These are phyloP conservation scores for Mycocentrospora acerina DNA, from an alignment of 2,329 filamentous ascomycete species.

Conservation along the genomic window DNA sequence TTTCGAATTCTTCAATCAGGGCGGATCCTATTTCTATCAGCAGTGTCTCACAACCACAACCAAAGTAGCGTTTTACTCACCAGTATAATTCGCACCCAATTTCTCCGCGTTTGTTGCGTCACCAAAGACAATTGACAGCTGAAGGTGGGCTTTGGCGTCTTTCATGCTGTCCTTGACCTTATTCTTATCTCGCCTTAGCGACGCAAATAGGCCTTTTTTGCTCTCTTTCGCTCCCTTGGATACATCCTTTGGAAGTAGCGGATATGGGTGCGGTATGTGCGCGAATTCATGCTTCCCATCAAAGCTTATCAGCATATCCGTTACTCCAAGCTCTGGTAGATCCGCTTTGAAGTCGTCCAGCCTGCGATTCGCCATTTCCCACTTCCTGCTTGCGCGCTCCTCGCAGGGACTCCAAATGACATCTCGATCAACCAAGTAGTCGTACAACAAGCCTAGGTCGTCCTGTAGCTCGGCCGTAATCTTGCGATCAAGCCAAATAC, in stretches of 20 bases:
- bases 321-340: slow-evolving; percentile 60
- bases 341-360: slow-evolving; percentile 45
- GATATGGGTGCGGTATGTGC: slow-evolving; percentile 61
- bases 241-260: slow-evolving; percentile 56
- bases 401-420: slow-evolving; percentile 66
- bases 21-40: slow-evolving; percentile 34
- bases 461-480: slow-evolving; percentile 60
- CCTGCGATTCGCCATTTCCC: slow-evolving; percentile 57
- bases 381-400: slow-evolving; percentile 62
- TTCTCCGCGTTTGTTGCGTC: slow-evolving; percentile 46
- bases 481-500: slow-evolving; percentile 61
- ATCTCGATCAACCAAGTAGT: slow-evolving; percentile 69
- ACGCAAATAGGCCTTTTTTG: slow-evolving; percentile 38
- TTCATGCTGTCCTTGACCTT: slow-evolving; percentile 33
- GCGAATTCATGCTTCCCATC: slow-evolving; percentile 61
- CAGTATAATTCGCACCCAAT: slow-evolving; percentile 38
- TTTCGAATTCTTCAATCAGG: slow-evolving; percentile 44
- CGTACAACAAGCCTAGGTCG: slow-evolving; percentile 70
- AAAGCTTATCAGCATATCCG: slow-evolving; percentile 65
- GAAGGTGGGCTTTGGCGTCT: slow-evolving; percentile 43
- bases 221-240: slow-evolving; percentile 23
- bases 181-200: slow-evolving; percentile 31
- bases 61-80: slow-evolving; percentile 15
- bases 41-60: neutral
- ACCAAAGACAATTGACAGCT: slow-evolving; percentile 43